Evolutionary conservation across 2,329 filamentous ascomycete genomes (phyloP).

Genomic region (Epichloe sp.): DNA sequence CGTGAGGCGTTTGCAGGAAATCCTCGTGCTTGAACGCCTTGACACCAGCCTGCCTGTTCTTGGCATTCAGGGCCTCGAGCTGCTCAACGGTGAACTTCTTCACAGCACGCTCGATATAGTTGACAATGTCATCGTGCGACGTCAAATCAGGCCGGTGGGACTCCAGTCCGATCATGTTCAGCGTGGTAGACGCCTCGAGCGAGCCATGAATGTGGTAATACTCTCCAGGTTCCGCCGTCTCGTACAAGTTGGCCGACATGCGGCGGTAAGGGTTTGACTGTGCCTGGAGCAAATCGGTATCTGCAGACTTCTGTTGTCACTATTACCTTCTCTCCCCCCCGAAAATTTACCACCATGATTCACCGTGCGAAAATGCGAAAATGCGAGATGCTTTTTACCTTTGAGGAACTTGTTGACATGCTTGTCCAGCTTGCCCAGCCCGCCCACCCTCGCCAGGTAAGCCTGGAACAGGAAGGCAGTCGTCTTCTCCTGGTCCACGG

Average conservation of each 20-base stretch:
- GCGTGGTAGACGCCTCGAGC: constrained; percentile 54
- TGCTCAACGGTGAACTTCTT: constrained; percentile 39
- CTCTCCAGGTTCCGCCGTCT: constrained; percentile 49
- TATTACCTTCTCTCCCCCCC: neutral
- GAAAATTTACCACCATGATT: neutral
- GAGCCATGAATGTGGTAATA: constrained; percentile 69
- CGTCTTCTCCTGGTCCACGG: constrained; percentile 25
- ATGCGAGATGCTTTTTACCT: neutral
- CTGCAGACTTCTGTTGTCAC: constrained; percentile 23
- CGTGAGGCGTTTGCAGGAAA: constrained; percentile 39
- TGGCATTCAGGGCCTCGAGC: constrained; percentile 44
- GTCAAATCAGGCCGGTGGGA: constrained; percentile 46
- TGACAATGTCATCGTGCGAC: constrained; percentile 44
- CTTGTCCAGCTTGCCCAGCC: constrained; percentile 24
- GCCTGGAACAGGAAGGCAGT: constrained; percentile 29
- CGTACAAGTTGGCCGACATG: constrained; percentile 59
- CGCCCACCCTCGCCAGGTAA: constrained; percentile 23
- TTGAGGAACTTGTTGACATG: constrained; percentile 11
- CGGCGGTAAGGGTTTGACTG: constrained; percentile 60
- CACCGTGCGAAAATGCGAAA: no score
- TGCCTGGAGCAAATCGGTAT: constrained; percentile 57
- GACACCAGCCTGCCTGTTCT: constrained; percentile 45
- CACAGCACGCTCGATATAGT: constrained; percentile 46
- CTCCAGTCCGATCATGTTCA: constrained; percentile 57
- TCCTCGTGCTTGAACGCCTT: constrained; percentile 45